Evolutionary conservation across 2,329 filamentous ascomycete species (phyloP), one percentile per base, ranked within the genome.

Genomic region (Parastagonospora avenae): DNA sequence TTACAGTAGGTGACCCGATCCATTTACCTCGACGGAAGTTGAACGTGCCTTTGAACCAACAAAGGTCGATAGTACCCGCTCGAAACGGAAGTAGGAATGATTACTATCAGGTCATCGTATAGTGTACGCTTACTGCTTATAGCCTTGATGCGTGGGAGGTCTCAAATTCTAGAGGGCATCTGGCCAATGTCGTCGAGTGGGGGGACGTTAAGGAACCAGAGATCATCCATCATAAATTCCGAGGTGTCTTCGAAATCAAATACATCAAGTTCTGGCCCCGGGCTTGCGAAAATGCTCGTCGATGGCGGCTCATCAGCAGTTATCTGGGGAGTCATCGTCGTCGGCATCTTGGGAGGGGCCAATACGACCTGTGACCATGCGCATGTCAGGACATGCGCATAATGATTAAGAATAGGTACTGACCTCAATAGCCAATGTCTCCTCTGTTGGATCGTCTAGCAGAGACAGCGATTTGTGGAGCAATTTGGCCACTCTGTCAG

Each of bases 211-310:
- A 60, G 50, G 36, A 61, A 56, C 55, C 52, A 59, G 16, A 60
- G 60, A 33, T 64, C 56, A 27, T 64, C 56, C n/a, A 65, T 29
- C 54, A 57, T 56, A 42, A 56, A 65, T 15, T 50, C 55, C 4
- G 49, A 52, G 12, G 44, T 48, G 11, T 44, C 46, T 8, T 27
- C 43, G 10, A 54, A 39, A 19, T 57, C 55, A 6, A 59, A 54
- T 4, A 45, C 38, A 37, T 61, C 56, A 12, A 66, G 43, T 10
- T 36, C 40, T 30, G 58, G 32, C 8, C 19, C 47, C 29, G 31
- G 41, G 48, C 46, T 42, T 9, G 50, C 6, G 19, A 55, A 52
- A 39, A 14, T 37, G n/a, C 37, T 12, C 9, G 43, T 30, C 8
- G 46, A 31, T 5, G 31, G 27, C 35, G 50, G 33, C 16, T 36